These are phyloP conservation scores for Talaromyces sp. DNA, from an alignment of 2,329 filamentous ascomycete genomes.

Conservation along the genomic window DNA sequence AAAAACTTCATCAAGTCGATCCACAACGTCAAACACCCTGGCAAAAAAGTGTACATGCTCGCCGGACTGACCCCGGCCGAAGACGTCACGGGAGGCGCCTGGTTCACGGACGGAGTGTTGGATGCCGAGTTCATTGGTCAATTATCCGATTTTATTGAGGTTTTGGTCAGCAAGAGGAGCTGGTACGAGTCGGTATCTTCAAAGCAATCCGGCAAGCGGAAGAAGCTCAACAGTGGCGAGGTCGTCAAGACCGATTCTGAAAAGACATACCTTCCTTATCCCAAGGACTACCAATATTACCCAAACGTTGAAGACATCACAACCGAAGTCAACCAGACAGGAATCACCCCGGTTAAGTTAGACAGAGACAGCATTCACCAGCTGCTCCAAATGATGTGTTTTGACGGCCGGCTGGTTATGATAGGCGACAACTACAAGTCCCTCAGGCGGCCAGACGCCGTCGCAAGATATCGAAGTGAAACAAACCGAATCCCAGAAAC, in stretches of 20 bases:
- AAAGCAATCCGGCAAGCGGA: constrained; percentile 17
- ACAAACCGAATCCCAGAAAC: constrained; percentile 7
- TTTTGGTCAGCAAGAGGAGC: constrained; percentile 66
- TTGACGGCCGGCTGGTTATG: constrained; percentile 75
- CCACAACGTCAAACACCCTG: constrained; percentile 85
- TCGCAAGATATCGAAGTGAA: constrained; percentile 16
- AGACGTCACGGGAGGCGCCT: constrained; percentile 86
- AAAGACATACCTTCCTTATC: constrained; percentile 46
- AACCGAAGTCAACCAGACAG: constrained; percentile 61
- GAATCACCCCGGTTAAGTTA: constrained; percentile 66
- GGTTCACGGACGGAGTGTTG: constrained; percentile 87
- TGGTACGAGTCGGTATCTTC: constrained; percentile 54
- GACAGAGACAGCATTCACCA: constrained; percentile 72
- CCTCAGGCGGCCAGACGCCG: constrained; percentile 34
- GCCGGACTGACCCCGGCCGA: constrained; percentile 77
- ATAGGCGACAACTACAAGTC: constrained; percentile 49
- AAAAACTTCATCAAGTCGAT: constrained; percentile 82
- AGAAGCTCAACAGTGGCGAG: constrained; percentile 12
- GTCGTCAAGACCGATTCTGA: constrained; percentile 19
- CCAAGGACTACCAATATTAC: constrained; percentile 67
- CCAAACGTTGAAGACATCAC: constrained; percentile 77
- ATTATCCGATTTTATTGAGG: constrained; percentile 67
- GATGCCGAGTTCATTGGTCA: constrained; percentile 83
- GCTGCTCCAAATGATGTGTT: constrained; percentile 81
- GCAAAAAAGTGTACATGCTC: constrained; percentile 95